Base-by-base conservation (phyloP, 495 filamentous ascomycete species). In the Aspergillus homomorphus region DNA sequence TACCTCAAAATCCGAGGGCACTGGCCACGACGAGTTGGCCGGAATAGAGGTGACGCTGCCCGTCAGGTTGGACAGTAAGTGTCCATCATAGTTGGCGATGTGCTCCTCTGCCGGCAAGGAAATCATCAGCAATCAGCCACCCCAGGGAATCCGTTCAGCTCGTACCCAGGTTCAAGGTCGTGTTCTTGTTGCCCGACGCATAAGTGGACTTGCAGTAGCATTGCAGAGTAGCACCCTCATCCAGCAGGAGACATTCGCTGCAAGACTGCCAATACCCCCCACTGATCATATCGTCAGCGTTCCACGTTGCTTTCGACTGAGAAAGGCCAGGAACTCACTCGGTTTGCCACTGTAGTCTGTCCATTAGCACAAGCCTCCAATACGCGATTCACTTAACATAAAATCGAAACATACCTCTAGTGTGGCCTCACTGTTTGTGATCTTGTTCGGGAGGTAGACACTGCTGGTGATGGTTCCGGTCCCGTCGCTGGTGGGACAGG, bases 21-120 rank as follows among this genome's bases (percentile, higher is more conserved):
- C 28, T 0, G 51, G 51, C 12, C 12, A 41, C 2, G 21, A 18
- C 1, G 41, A 45, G 53, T 45, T 28, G 1, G 53, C 21, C 0
- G 53, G 53, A 28, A 55, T 30, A 8, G 53, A 30, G 15, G 53
- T 55, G 53, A 55, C 46, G 41, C 42, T 26, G 38, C 53, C 53
- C 7, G 53, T 55, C 46, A 45, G 53, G 53, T 55, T 55, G 41
- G 53, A 55, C 41, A 55, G 53, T 23, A 55, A 42, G 33, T 55
- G 53, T 22, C 53, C 53, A 4, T 26, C 16, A 18, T 55, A 55
- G 53, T 55, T 55, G 41, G 53, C 19, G 42, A 55, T 55, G 53
- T 55, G 53, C 46, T 55, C 53, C 42, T 55, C 53, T 55, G 42
- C 20, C 1, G 2, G n/a, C n/a, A n/a, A n/a, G n/a, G n/a, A n/a